phyloP scores from a whole-genome alignment of 441 rosid species.

The Aleurites moluccanus region DNA sequence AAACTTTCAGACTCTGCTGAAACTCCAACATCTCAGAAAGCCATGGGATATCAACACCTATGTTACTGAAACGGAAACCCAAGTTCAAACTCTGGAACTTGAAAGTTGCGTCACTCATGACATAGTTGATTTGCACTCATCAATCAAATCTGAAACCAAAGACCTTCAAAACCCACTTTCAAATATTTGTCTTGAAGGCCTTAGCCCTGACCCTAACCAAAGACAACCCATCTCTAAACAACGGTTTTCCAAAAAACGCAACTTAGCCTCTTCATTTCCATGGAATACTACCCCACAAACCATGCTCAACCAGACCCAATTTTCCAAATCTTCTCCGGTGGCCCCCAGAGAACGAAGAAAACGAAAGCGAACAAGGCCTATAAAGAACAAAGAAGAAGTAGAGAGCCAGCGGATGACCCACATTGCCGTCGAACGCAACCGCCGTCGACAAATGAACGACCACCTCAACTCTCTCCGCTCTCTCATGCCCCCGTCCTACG shows the following conservation, averaged over 20 bases:
- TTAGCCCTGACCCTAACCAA: slow-evolving; percentile 41
- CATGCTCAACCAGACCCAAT: slow-evolving; percentile 25
- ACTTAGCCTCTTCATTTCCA: slow-evolving; percentile 24
- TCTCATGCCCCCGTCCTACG: slow-evolving; percentile 69
- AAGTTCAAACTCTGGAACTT: slow-evolving; percentile 46
- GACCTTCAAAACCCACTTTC: slow-evolving; percentile 41
- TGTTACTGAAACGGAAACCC: slow-evolving; percentile 36
- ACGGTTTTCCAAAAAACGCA: slow-evolving; percentile 19
- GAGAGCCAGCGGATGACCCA: slow-evolving; percentile 90
- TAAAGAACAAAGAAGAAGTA: slow-evolving; percentile 70
- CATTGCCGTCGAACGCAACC: slow-evolving; percentile 85
- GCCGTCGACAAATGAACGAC: slow-evolving; percentile 83
- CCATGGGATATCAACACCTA: slow-evolving; percentile 44
- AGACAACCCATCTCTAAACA: slow-evolving; percentile 24
- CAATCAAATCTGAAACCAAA: slow-evolving; percentile 55
- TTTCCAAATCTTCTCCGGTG: slow-evolving; percentile 34
- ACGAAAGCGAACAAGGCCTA: slow-evolving; percentile 54
- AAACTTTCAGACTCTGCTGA: slow-evolving; percentile 56
- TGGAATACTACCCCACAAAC: slow-evolving; percentile 19
- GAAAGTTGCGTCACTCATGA: slow-evolving; percentile 67
- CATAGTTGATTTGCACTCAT: slow-evolving; percentile 48
- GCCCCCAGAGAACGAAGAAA: slow-evolving; percentile 54
- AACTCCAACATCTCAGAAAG: slow-evolving; percentile 56
- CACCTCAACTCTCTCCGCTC: slow-evolving; percentile 70
- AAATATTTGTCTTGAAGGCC: slow-evolving; percentile 36